These are phyloP conservation scores for Fusarium brevicatenulatum DNA, from an alignment of 2,329 filamentous ascomycete species.

Conservation along the genomic window DNA sequence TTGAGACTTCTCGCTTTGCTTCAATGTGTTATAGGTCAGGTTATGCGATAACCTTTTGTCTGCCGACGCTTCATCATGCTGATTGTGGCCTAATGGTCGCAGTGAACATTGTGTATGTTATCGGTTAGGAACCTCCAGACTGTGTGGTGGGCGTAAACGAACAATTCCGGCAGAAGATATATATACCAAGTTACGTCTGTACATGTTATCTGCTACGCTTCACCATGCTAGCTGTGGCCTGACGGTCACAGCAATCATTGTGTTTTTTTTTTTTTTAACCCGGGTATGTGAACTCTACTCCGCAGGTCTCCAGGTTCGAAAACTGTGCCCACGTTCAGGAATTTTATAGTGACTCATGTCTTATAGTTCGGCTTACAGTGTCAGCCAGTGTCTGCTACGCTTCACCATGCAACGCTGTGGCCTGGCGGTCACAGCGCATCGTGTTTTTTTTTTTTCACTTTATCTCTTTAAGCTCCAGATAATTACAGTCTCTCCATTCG, in stretches of 20 bases:
- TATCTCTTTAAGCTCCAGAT: too few species aligned
- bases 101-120: neutral
- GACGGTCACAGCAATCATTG: neutral
- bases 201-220: neutral
- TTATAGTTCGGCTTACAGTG: too few species aligned
- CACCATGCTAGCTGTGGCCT: neutral
- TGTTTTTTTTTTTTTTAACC: neutral
- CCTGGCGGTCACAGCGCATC: neutral
- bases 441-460: neutral
- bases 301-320: too few species aligned
- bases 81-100: rapidly evolving
- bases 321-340: too few species aligned
- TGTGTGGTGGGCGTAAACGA: neutral
- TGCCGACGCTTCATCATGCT: neutral
- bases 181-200: neutral
- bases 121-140: neutral
- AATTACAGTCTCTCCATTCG: too few species aligned
- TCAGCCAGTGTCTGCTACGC: too few species aligned
- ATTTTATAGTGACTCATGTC: too few species aligned
- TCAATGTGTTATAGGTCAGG: too few species aligned
- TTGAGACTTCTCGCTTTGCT: too few species aligned
- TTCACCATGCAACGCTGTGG: too few species aligned
- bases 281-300: too few species aligned
- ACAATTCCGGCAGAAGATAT: neutral
- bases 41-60: neutral